phyloP scores from a whole-genome alignment of 2,329 filamentous ascomycete species.

The Penicillium polonicum region DNA sequence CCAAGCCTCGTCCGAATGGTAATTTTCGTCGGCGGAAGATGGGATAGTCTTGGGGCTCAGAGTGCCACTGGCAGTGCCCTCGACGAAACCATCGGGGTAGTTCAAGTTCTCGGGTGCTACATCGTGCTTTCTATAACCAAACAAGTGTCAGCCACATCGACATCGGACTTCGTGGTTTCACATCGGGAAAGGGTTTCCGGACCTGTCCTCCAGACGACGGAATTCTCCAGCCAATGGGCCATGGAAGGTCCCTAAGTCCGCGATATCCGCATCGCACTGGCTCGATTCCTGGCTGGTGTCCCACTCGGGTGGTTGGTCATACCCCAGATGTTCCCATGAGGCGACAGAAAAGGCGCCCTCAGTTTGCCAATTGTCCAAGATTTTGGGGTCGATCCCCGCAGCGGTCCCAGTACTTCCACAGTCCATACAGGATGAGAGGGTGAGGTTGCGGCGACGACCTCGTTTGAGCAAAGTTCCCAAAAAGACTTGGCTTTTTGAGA shows the following conservation, averaged over 20 bases:
- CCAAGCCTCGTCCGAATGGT: conserved; percentile 40
- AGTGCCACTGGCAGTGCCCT: conserved; percentile 36
- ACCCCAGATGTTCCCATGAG: conserved; percentile 38
- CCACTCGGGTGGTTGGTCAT: conserved; percentile 40
- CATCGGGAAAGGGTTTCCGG: conserved; percentile 10
- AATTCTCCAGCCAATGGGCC: conserved; percentile 31
- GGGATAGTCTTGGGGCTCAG: conserved; percentile 40
- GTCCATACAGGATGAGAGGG: conserved; percentile 37
- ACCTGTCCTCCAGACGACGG: conserved; percentile 31
- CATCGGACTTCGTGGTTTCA: background rate
- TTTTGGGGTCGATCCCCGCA: conserved; percentile 45
- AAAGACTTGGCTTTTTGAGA: conserved; percentile 24
- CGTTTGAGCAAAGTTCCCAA: conserved; percentile 26
- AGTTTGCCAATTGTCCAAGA: conserved; percentile 43
- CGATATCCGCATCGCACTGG: conserved; percentile 37
- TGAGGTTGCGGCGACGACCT: conserved; percentile 16
- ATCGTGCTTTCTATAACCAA: conserved; percentile 31
- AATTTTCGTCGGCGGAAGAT: conserved; percentile 40
- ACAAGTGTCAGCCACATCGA: conserved; percentile 12
- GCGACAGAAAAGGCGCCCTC: conserved; percentile 35
- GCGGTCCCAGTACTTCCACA: conserved; percentile 36
- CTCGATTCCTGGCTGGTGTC: conserved; percentile 42
- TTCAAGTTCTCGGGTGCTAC: conserved; percentile 35
- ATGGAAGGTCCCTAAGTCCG: conserved; percentile 34
- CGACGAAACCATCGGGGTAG: conserved; percentile 29